Base-by-base conservation (phyloP, 1,284 basidiomycete species). In the Puccinia novopanici region DNA sequence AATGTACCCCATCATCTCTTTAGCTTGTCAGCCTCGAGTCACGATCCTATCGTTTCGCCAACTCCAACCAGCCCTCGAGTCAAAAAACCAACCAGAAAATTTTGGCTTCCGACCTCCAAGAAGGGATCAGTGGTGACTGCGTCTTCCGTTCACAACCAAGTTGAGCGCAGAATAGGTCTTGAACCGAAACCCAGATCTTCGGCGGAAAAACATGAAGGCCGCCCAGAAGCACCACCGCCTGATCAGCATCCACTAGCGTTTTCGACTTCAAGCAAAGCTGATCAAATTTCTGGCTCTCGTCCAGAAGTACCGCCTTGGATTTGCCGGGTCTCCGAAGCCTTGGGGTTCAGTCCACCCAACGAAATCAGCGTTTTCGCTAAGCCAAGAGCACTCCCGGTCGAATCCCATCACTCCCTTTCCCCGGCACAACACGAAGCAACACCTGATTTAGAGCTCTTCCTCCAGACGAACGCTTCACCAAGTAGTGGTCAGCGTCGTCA, bases 21-120 rank as follows among this genome's bases (percentile, higher is more conserved):
- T 19, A 54, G 54, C 50, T 45, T 52, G 3, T 57, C 70, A 72
- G 9, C 17, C 37, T 72, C 70, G 19, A 72, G 70, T 57, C 54
- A 27, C 34, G 70, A 72, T n/a, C 37, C 70, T 24, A 72, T 72
- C 48, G 70, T 55, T 34, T 72, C 70, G 9, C 70, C 70, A 4
- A 72, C 70, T 72, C 70, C 70, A n/a, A 55, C 70, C 22, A 72
- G 24, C 37, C 50, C 70, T 55, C 54, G 70, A 37, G 50, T n/a
- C 70, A 72, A 57, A 72, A 57, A 67, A 10, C 40, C 42, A 48
- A n/a, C 63, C 12, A 27, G 10, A n/a, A 45, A 30, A 67, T 22
- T 45, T 27, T 6, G 10, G 5, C 42, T 9, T n/a, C 37, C 34
- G 37, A 9, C 61, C 13, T 48, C 68, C 0, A 48, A 70, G 50